phyloP scores from a whole-genome alignment of 805 yeast genomes.

The Blastobotrys parvus region DNA sequence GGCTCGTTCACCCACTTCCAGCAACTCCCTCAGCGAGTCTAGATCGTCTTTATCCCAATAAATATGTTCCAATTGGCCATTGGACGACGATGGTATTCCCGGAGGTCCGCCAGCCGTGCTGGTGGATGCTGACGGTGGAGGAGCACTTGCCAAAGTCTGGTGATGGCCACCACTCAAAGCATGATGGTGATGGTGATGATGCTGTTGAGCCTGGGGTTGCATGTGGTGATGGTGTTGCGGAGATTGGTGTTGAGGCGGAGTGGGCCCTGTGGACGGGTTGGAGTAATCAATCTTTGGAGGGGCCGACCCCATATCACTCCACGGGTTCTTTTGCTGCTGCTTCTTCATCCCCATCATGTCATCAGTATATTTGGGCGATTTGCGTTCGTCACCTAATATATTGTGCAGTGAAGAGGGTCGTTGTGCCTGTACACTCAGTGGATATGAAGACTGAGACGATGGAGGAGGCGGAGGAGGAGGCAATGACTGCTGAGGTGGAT shows the following conservation, averaged over 20 bases:
- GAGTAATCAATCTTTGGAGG: too few species aligned
- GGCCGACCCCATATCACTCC: too few species aligned
- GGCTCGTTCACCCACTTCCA: slow-evolving; percentile 45
- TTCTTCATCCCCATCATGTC: neutral
- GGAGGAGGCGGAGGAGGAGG: neutral
- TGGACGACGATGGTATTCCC: neutral
- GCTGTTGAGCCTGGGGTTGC: neutral
- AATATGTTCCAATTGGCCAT: slow-evolving; percentile 5
- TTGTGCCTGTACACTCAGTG: neutral
- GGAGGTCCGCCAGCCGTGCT: slow-evolving; percentile 3
- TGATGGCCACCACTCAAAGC: too few species aligned
- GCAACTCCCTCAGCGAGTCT: slow-evolving; percentile 38
- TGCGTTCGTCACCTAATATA: neutral
- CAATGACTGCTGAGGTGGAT: slow-evolving; percentile 40
- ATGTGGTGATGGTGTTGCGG: neutral
- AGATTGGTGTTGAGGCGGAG: too few species aligned
- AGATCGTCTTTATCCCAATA: slow-evolving; percentile 38
- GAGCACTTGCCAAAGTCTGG: too few species aligned
- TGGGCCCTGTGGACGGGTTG: too few species aligned
- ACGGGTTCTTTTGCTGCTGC: neutral
- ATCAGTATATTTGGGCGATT: neutral
- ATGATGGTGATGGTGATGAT: neutral
- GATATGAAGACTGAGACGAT: too few species aligned
- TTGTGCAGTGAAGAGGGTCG: neutral
- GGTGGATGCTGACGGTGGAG: slow-evolving; percentile 8